Evolutionary conservation across 1,284 basidiomycete species (phyloP), one percentile per base, ranked within the genome.

Genomic region (Lignosus rhinocerotis): DNA sequence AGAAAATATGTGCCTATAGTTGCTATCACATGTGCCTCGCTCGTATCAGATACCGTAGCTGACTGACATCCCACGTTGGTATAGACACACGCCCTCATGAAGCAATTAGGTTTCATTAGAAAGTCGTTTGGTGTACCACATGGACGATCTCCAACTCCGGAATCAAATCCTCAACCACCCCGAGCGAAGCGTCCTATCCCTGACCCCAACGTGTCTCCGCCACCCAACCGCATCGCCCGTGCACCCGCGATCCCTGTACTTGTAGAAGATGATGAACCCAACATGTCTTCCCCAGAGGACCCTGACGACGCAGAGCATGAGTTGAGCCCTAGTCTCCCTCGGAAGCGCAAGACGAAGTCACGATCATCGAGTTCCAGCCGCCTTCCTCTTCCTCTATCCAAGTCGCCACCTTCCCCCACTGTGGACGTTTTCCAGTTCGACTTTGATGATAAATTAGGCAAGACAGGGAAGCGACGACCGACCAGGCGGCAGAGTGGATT

Each of bases 401-500:
- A 68, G 34, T 69, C 76, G 5, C 69, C 76, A 16, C 70, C 74
- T 2, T 25, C 25, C 25, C 55, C 67, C 1, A 43, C 65, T 9
- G 53, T 68, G 21, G 67, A 67, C 5, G 56, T 69, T 6, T 56
- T 69, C 1, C 62, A 67, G n/a, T 62, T 72, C 8, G 69, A 71
- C n/a, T 68, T 73, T 38, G 69, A 70, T 36, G 70, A 73, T 16
- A 60, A 70, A 32, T 71, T 66, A 52, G 70, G 51, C 34, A 69
- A 70, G 52, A 60, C 66, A 6, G 70, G 75, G 38, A 86, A 82
- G 67, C 77, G 81, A 36, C 85, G 83, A 59, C 68, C 80, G 8
- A 74, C 80, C 55, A 77, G 88, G 61, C 76, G 88, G 49, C 87
- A 87, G 72, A 90, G 88, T 64, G 88, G 88, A 6, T 72, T 90